These are phyloP conservation scores for Eimeria tenella DNA, from an alignment of 169 alveolate species.

Conservation along the genomic window DNA sequence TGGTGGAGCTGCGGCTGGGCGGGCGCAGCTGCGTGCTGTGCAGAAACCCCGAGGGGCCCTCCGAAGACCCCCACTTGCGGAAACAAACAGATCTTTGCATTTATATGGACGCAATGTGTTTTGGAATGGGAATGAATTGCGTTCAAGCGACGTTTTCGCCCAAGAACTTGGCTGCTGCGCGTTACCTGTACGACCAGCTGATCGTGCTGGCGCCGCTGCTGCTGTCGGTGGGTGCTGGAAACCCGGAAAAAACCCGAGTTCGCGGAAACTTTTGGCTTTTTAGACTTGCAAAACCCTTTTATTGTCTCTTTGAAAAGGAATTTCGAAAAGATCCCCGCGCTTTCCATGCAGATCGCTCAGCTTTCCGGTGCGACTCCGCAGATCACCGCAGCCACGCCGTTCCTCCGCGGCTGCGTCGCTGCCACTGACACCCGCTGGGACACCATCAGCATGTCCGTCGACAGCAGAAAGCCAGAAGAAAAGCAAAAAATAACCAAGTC, in stretches of 20 bases:
- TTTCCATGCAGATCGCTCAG: conserved; percentile 2
- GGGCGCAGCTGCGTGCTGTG: not conserved
- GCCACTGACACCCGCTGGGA: conserved; percentile 96
- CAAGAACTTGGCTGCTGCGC: conserved; percentile 82
- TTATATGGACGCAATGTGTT: conserved; percentile 96
- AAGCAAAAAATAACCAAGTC: conserved; percentile 89
- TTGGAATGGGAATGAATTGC: conserved; percentile 98
- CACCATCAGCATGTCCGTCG: conserved; percentile 93
- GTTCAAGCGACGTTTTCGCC: conserved; percentile 90
- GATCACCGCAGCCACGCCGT: conserved; percentile 95
- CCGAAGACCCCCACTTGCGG: conserved; percentile 28
- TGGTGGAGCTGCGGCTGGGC: not conserved
- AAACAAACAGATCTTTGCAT: conserved; percentile 90
- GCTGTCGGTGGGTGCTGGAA: conserved; percentile 89
- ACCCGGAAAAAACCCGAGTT: conserved; percentile 14
- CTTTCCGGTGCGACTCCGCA: conserved; percentile 82
- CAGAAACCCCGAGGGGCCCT: not conserved
- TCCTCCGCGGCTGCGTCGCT: conserved; percentile 93
- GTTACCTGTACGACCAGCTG: conserved; percentile 94
- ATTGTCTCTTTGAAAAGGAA: no score
- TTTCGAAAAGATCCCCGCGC: no score
- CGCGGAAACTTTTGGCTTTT: no score
- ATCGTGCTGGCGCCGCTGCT: conserved; percentile 95
- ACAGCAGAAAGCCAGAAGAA: conserved; percentile 95
- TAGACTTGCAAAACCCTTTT: no score